Evolutionary conservation across 2,329 filamentous ascomycete genomes (phyloP).

Genomic region (Leptodontidium sp.): DNA sequence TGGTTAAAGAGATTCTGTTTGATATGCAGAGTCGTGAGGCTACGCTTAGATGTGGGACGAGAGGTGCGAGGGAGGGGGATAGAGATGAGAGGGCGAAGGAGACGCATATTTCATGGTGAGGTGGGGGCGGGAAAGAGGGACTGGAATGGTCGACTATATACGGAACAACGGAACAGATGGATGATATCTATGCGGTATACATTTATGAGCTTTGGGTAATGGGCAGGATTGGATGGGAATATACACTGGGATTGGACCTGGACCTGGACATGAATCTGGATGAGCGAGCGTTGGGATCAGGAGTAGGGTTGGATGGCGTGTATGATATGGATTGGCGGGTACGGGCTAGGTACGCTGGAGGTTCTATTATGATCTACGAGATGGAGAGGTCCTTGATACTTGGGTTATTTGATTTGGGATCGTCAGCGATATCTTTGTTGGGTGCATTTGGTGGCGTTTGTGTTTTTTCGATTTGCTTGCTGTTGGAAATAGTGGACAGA

Average conservation of each 20-base stretch:
- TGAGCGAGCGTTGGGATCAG: background rate
- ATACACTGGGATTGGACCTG: background rate
- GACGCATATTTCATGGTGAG: slow-evolving; percentile 29
- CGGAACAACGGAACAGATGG: background rate
- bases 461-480: background rate
- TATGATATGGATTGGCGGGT: background rate
- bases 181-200: background rate
- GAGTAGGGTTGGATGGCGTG: background rate
- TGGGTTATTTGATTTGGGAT: too few relatives aligned
- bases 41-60: slow-evolving; percentile 43
- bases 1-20: slow-evolving; percentile 46
- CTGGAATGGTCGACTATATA: background rate
- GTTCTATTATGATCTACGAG: too few relatives aligned
- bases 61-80: slow-evolving; percentile 40
- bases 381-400: too few relatives aligned
- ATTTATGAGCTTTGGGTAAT: background rate
- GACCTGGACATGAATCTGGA: background rate
- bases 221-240: background rate
- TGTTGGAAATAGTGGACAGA: background rate
- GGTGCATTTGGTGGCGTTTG: too few relatives aligned
- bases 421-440: too few relatives aligned
- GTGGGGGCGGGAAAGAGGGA: background rate
- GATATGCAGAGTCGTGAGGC: slow-evolving; percentile 44
- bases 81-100: slow-evolving; percentile 36
- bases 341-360: too few relatives aligned